Evolutionary conservation across 495 filamentous ascomycete species (phyloP).

Genomic region (Lophiotrema nucula): DNA sequence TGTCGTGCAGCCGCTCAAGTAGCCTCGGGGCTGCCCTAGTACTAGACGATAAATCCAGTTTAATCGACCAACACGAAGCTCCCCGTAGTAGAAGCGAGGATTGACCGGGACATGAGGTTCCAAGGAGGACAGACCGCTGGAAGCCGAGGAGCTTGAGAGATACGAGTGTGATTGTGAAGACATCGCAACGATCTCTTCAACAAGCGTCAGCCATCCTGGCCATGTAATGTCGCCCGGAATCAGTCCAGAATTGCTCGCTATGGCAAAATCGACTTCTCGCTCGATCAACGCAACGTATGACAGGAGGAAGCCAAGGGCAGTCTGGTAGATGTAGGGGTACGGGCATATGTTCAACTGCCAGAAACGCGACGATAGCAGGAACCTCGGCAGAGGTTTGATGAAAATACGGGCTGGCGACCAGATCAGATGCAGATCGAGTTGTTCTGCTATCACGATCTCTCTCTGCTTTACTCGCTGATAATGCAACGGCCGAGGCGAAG

Average conservation of each 20-base stretch:
- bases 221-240: slow-evolving; percentile 12
- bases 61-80: slow-evolving; percentile 30
- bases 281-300: slow-evolving; percentile 45
- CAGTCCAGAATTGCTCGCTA: slow-evolving; percentile 45
- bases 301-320: slow-evolving; percentile 45
- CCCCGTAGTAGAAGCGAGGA: slow-evolving; percentile 32
- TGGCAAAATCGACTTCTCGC: slow-evolving; percentile 42
- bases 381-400: slow-evolving; percentile 58
- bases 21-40: slow-evolving; percentile 8
- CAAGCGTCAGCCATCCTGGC: slow-evolving; percentile 2
- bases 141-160: background rate
- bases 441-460: slow-evolving; percentile 50
- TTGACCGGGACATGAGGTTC: slow-evolving; percentile 21
- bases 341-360: slow-evolving; percentile 44
- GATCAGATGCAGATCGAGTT: slow-evolving; percentile 54
- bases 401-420: slow-evolving; percentile 55
- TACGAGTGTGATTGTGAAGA: background rate
- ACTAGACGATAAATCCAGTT: slow-evolving; percentile 30
- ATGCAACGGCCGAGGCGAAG: slow-evolving; percentile 50
- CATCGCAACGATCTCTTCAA: slow-evolving; percentile 7
- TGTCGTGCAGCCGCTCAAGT: slow-evolving; percentile 23
- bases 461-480: slow-evolving; percentile 46
- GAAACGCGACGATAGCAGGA: slow-evolving; percentile 49
- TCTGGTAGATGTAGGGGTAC: slow-evolving; percentile 20
- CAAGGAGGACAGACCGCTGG: background rate